A percentile compares a stretch with the other conserved stretches of the same genome.
These are phyloP conservation scores for Sphaerulina vaccinii DNA, from an alignment of 2,329 filamentous ascomycete genomes.

Conservation along the genomic window DNA sequence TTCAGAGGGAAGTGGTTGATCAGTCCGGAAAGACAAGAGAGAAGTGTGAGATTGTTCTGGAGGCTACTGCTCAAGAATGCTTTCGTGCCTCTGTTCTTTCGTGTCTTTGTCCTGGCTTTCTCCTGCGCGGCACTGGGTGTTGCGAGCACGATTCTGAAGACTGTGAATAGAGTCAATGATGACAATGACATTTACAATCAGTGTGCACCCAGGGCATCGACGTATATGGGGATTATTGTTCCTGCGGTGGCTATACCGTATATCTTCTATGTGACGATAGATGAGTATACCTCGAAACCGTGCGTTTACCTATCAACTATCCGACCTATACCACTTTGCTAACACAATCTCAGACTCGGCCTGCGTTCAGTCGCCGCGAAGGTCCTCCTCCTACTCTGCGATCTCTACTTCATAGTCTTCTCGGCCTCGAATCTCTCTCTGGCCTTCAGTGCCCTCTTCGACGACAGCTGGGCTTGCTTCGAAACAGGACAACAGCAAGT, in stretches of 20 bases:
- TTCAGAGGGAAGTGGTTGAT: conserved; percentile 44
- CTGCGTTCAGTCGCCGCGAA: conserved; percentile 81
- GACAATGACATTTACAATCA: conserved; percentile 33
- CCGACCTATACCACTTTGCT: conserved; percentile 12
- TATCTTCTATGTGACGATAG: conserved; percentile 88
- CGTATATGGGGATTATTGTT: conserved; percentile 83
- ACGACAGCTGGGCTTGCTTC: conserved; percentile 56
- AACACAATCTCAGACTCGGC: conserved; percentile 55
- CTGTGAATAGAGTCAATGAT: conserved; percentile 39
- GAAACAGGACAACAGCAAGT: conserved; percentile 21
- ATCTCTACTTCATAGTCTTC: conserved; percentile 96
- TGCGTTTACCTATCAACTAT: conserved; percentile 22
- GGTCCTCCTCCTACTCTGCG: conserved; percentile 82
- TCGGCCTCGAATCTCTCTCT: conserved; percentile 89
- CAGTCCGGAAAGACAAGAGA: conserved; percentile 39
- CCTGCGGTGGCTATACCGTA: conserved; percentile 88
- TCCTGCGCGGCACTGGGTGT: conserved; percentile 79
- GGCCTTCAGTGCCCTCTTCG: conserved; percentile 77
- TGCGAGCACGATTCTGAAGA: conserved; percentile 68
- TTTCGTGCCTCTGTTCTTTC: conserved; percentile 80
- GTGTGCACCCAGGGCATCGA: conserved; percentile 58
- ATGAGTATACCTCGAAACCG: conserved; percentile 94
- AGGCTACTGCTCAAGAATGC: conserved; percentile 73
- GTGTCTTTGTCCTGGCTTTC: conserved; percentile 77
- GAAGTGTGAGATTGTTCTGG: conserved; percentile 37